A percentile compares a stretch with the other conserved stretches of the same genome.
These are phyloP conservation scores for Globisporangium cystogenes DNA, from an alignment of 352 stramenopile species.

Conservation along the genomic window DNA sequence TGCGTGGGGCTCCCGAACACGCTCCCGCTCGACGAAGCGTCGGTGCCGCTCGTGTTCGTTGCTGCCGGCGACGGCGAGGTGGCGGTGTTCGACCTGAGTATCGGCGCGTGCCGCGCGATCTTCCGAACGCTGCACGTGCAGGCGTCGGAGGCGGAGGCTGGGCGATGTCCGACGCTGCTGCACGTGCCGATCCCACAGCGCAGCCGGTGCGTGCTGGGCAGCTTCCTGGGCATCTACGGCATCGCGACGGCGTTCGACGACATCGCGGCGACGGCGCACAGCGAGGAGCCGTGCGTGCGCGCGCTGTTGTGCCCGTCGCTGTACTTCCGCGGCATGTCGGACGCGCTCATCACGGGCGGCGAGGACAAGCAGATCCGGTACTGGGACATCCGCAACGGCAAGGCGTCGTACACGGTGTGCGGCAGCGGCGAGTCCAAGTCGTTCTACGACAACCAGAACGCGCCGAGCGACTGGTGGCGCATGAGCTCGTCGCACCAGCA, in stretches of 20 bases:
- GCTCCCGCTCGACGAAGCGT: slow-evolving; percentile 58
- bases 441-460: slow-evolving; percentile 83
- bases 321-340: slow-evolving; percentile 75
- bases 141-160: slow-evolving; percentile 69
- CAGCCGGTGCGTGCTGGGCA: slow-evolving; percentile 62
- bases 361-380: slow-evolving; percentile 95
- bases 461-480: slow-evolving; percentile 78
- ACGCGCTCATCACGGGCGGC: slow-evolving; percentile 91
- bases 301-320: slow-evolving; percentile 87
- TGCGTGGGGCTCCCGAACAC: slow-evolving; percentile 80
- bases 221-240: slow-evolving; percentile 75
- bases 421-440: slow-evolving; percentile 83
- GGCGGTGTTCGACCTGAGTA: slow-evolving; percentile 83
- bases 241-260: slow-evolving; percentile 82
- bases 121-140: slow-evolving; percentile 88
- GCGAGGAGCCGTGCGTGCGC: slow-evolving; percentile 79
- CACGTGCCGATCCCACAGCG: slow-evolving; percentile 74
- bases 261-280: slow-evolving; percentile 60
- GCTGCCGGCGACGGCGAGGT: slow-evolving; percentile 92
- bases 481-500: slow-evolving; percentile 48
- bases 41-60: slow-evolving; percentile 92
- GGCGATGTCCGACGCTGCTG: slow-evolving; percentile 63
- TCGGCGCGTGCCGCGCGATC: slow-evolving; percentile 87
- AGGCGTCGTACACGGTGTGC: slow-evolving; percentile 92
- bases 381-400: slow-evolving; percentile 94